These are phyloP conservation scores for Aurantiochytrium sp. DNA, from an alignment of 108 stramenopile genomes.

Conservation along the genomic window DNA sequence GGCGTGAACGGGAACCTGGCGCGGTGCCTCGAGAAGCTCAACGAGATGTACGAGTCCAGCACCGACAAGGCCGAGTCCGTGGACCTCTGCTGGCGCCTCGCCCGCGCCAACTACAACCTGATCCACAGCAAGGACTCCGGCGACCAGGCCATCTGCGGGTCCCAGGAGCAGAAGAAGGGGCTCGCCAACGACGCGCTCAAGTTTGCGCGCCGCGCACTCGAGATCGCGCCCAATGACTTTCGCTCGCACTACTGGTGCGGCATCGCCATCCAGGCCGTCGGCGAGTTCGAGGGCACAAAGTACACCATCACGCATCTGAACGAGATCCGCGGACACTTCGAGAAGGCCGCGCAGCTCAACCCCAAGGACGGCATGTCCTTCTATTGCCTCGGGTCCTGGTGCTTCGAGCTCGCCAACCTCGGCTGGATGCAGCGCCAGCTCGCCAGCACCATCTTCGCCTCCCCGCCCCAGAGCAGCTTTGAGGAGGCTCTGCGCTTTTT, in stretches of 20 bases:
- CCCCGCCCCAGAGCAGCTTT: background rate
- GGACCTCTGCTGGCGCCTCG: background rate
- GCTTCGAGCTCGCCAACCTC: background rate
- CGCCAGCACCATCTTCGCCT: background rate
- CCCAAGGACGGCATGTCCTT: conserved; percentile 9
- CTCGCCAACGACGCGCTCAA: background rate
- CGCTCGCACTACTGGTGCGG: conserved; percentile 20
- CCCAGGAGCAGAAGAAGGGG: background rate
- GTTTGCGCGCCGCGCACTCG: background rate
- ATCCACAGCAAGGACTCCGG: background rate
- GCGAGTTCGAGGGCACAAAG: conserved; percentile 12
- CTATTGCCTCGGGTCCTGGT: conserved; percentile 13
- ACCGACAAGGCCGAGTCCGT: background rate
- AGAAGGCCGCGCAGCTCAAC: background rate
- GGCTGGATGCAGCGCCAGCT: background rate
- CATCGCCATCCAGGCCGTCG: conserved; percentile 6
- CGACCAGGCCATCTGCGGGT: background rate
- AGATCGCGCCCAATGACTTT: background rate
- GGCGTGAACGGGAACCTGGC: conserved; percentile 12
- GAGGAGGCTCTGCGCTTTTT: background rate
- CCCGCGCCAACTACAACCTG: background rate
- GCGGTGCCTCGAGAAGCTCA: background rate
- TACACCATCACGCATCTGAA: background rate
- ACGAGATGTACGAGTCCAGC: background rate
- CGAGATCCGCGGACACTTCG: background rate